Percentiles rank a stretch among this genome's conserved stretches.
Conservation (phyloP, 2,329 filamentous ascomycete genomes). For the Ascochyta clinopodiicola region DNA sequence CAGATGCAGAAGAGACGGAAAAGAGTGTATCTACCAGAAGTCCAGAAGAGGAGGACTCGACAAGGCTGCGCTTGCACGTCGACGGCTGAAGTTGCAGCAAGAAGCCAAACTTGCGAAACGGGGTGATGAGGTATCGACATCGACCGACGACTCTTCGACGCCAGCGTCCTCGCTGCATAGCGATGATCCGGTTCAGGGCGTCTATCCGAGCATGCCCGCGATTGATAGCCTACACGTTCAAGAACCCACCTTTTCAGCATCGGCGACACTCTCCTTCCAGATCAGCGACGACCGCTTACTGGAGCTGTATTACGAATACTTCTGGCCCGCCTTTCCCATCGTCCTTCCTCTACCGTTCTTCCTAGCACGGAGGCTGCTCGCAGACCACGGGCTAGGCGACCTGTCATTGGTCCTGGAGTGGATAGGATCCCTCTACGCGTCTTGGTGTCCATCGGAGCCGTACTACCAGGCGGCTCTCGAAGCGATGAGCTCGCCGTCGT, state of each 20-base stretch:
- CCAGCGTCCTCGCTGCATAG: conserved; percentile 5
- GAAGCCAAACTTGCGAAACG: conserved; percentile 28
- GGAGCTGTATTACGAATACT: conserved; percentile 51
- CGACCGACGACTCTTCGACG: neutral
- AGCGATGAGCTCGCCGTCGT: conserved; percentile 24
- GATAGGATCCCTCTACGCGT: conserved; percentile 43
- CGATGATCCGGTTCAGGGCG: neutral
- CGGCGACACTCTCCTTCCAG: conserved; percentile 27
- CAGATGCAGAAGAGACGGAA: conserved; percentile 41
- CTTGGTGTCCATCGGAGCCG: conserved; percentile 38
- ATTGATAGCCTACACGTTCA: conserved; percentile 9
- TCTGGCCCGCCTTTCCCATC: conserved; percentile 62
- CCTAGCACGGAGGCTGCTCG: conserved; percentile 28
- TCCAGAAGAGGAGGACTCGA: conserved; percentile 44
- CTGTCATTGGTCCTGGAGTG: conserved; percentile 39
- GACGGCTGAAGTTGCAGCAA: conserved; percentile 36
- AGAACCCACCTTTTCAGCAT: neutral
- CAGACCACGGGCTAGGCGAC: conserved; percentile 30
- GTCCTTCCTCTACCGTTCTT: conserved; percentile 56
- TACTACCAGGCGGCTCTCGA: conserved; percentile 33
- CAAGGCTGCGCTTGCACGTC: conserved; percentile 41
- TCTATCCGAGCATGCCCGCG: neutral
- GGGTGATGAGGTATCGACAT: neutral
- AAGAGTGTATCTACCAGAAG: conserved; percentile 43
- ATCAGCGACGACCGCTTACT: conserved; percentile 37